A percentile compares a stretch with the other conserved stretches of the same genome.
These are phyloP conservation scores for Rhododendron simsii DNA, from an alignment of 148 eudicot species.

Conservation along the genomic window DNA sequence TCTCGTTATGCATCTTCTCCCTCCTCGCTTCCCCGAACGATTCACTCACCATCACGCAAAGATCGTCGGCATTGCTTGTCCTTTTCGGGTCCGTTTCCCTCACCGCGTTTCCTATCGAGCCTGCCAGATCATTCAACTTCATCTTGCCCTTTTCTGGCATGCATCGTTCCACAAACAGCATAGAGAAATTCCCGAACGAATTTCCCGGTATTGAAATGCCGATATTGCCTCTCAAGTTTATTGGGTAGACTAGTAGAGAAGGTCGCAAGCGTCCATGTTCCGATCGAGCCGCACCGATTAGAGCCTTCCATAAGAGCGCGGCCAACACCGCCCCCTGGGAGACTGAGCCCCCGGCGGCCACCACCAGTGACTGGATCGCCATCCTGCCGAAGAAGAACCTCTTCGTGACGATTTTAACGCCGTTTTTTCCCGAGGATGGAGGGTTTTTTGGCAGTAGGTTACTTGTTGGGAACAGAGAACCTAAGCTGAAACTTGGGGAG, in stretches of 20 bases:
- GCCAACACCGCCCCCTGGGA: background rate
- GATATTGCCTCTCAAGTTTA: constrained; percentile 17
- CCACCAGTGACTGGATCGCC: constrained; percentile 2
- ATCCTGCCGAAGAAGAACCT: constrained; percentile 15
- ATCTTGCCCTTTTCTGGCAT: background rate
- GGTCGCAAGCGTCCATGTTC: constrained; percentile 12
- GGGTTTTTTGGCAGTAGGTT: background rate
- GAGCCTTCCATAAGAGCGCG: constrained; percentile 25
- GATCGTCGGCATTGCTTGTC: background rate
- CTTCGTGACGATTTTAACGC: constrained; percentile 2
- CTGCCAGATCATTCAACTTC: constrained; percentile 1
- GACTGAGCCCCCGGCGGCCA: background rate
- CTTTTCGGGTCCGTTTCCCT: background rate
- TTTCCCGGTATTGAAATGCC: background rate
- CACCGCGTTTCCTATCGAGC: background rate
- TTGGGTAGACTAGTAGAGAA: constrained; percentile 1
- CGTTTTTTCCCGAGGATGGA: background rate
- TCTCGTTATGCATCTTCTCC: background rate
- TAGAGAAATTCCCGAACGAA: constrained; percentile 21
- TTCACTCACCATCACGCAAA: background rate
- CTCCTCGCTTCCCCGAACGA: constrained; percentile 4
- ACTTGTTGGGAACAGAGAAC: constrained; percentile 18
- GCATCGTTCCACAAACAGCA: background rate
- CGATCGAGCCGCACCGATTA: background rate
- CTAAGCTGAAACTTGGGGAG: constrained; percentile 1